phyloP scores from a whole-genome alignment of 768 basidiomycete genomes.

The Trametes meyenii region DNA sequence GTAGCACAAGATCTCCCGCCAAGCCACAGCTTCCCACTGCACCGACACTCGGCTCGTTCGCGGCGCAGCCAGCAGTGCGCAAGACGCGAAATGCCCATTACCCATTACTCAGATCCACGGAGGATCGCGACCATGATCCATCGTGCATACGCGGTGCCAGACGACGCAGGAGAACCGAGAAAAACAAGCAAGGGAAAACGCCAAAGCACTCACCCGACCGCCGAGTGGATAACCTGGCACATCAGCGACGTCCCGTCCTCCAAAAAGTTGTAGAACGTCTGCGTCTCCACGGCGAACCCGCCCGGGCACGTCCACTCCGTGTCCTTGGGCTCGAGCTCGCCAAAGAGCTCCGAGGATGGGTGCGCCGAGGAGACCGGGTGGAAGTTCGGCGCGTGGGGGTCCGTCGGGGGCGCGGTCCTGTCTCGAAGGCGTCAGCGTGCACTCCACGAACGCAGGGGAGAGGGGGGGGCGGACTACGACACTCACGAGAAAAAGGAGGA shows the following conservation, averaged over 20 bases:
- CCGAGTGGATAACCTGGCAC: conserved; percentile 87
- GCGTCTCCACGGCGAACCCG: conserved; percentile 91
- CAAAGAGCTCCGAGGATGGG: conserved; percentile 61
- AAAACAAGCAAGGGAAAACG: too few relatives aligned
- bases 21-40: too few relatives aligned
- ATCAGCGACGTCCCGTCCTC: conserved; percentile 79
- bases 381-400: conserved; percentile 76
- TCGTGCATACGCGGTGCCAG: too few relatives aligned
- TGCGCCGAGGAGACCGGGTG: conserved; percentile 74
- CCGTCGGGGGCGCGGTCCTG: conserved; percentile 58
- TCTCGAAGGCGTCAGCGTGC: conserved; percentile 18
- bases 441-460: background rate
- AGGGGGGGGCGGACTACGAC: too few relatives aligned
- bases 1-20: too few relatives aligned
- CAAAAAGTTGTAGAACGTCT: conserved; percentile 80
- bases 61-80: too few relatives aligned
- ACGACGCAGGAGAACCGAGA: too few relatives aligned
- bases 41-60: too few relatives aligned
- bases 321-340: conserved; percentile 76
- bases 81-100: too few relatives aligned
- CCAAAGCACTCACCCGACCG: conserved; percentile 76
- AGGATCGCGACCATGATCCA: too few relatives aligned
- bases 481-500: conserved; percentile 80
- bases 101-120: too few relatives aligned
- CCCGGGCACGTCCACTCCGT: conserved; percentile 79